These are phyloP conservation scores for Diddensiella santjacobensis DNA, from an alignment of 805 yeast species.

Conservation along the genomic window DNA sequence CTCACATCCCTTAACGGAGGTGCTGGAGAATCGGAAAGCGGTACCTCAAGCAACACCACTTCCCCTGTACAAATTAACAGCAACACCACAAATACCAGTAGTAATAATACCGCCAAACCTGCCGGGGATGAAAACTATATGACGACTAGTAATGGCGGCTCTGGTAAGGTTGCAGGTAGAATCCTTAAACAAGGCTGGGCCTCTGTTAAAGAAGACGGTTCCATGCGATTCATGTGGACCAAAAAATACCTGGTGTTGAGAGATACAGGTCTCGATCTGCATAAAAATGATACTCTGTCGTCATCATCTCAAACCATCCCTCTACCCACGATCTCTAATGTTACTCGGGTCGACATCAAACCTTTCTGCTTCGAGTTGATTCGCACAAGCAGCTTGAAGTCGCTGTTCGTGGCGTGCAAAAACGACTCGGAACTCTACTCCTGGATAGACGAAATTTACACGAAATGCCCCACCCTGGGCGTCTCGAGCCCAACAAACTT, in stretches of 20 bases:
- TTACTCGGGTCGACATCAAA: slow-evolving; percentile 65
- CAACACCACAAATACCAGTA: slow-evolving; percentile 1
- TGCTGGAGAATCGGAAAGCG: slow-evolving; percentile 1
- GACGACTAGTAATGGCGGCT: background rate
- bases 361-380: slow-evolving; percentile 78
- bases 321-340: slow-evolving; percentile 54
- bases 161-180: slow-evolving; percentile 4
- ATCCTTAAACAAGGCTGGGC: slow-evolving; percentile 71
- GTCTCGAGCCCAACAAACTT: slow-evolving; percentile 93
- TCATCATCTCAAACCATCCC: slow-evolving; percentile 41
- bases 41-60: slow-evolving; percentile 2
- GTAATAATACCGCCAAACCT: background rate
- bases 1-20: slow-evolving; percentile 11
- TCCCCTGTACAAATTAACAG: slow-evolving; percentile 1
- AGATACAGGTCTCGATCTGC: slow-evolving; percentile 71
- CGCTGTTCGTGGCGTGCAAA: slow-evolving; percentile 72
- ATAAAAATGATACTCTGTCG: slow-evolving; percentile 52
- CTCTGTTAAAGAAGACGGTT: slow-evolving; percentile 85
- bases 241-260: slow-evolving; percentile 75
- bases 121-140: background rate
- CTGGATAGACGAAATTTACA: slow-evolving; percentile 83
- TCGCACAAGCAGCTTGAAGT: slow-evolving; percentile 44
- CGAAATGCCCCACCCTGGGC: slow-evolving; percentile 39
- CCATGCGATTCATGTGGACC: slow-evolving; percentile 83
- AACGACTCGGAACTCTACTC: slow-evolving; percentile 74